Conservation (phyloP, 2,329 filamentous ascomycete genomes). For the Orbilia oligospora region DNA sequence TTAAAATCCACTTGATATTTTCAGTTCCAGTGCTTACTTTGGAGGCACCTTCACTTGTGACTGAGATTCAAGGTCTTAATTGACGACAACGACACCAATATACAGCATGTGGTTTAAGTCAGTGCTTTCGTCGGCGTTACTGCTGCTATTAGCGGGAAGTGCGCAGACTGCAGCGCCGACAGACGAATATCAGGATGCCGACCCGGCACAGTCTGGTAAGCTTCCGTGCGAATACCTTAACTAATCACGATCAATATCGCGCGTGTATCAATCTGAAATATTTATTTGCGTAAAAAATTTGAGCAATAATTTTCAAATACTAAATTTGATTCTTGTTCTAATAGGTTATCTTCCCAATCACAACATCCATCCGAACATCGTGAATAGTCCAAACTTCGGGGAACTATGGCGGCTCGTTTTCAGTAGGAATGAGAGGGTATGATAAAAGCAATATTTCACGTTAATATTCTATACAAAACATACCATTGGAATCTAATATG, state of each 20-base stretch:
- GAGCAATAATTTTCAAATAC: neutral
- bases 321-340: neutral
- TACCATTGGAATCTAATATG: too few relatives aligned
- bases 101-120: constrained; percentile 15
- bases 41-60: neutral
- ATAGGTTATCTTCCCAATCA: constrained; percentile 55
- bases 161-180: constrained; percentile 23
- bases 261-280: too few relatives aligned
- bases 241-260: too few relatives aligned
- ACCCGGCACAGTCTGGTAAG: constrained; percentile 48
- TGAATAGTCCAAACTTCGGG: constrained; percentile 38
- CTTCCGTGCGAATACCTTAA: neutral
- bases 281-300: too few relatives aligned
- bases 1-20: neutral
- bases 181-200: constrained; percentile 53
- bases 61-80: neutral
- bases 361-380: constrained; percentile 48
- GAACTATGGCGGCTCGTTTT: constrained; percentile 51
- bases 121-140: neutral
- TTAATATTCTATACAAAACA: constrained; percentile 46
- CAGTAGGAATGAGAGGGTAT: constrained; percentile 38
- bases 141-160: neutral
- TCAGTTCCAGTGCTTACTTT: neutral
- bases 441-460: too few relatives aligned
- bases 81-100: neutral